Evolutionary conservation across 2,329 filamentous ascomycete species (phyloP), one percentile per base, ranked within the genome.

Genomic region (Uncinocarpus reesii): DNA sequence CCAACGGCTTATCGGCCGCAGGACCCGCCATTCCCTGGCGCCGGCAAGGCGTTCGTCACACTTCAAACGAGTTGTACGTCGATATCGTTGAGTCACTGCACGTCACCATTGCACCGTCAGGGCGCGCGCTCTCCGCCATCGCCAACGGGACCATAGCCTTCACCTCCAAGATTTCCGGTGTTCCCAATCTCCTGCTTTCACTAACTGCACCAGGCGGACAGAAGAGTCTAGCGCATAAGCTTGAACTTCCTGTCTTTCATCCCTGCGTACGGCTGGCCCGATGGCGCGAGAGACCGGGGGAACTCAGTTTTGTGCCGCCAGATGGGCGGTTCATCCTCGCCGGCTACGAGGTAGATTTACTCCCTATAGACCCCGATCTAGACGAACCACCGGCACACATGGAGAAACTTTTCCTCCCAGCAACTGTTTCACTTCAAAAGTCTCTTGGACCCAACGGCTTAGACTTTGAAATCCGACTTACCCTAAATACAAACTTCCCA

Each of bases 21-120:
- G 70, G 61, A 55, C 74, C 62, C 50, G 72, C 79, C 2, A 79
- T 96, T 34, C 89, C 89, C 1, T 98, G 92, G 92, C 79, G 92
- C 53, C 77, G 88, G 52, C 80, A 86, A 32, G 95, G 95, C 60
- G 92, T 98, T 46, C 78, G 89, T 13, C 92, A 98, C 65, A 96
- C 90, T 3, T 94, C 86, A 48, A 98, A 96, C 66, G 92, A 98
- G 66, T 75, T 98, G 56, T 96, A 96, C 64, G 90, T 95, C 49
- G 92, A 98, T 63, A 80, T 98, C 10, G 80, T 98, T 52, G 92
- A 98, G 70, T 87, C 86, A 1, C 73, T 98, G 0, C 79, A 81
- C 1, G 86, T 95, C 34, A 95, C 84, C 0, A 76, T 96, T 35
- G 88, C 92, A 0, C 92, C 92, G 0, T 95, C 89, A 0, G 92